Percentiles rank a stretch among this genome's conserved stretches.
phyloP scores from a whole-genome alignment of 805 yeast genomes.

The Naumovozyma baii region DNA sequence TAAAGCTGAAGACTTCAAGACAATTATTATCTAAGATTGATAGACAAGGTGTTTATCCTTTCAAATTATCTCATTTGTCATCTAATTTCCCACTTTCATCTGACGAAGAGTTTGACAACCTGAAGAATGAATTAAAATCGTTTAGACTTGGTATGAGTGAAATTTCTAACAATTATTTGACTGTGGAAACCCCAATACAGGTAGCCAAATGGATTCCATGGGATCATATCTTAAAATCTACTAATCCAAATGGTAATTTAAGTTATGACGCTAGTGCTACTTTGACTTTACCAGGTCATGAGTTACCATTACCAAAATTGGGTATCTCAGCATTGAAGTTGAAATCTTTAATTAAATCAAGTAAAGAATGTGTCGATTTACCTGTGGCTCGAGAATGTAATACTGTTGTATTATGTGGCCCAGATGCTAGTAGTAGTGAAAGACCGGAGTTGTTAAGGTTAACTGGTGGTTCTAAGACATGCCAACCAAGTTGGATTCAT shows the following conservation, averaged over 20 bases:
- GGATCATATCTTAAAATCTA: conserved; percentile 48
- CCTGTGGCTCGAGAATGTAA: conserved; percentile 70
- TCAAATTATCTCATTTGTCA: conserved; percentile 70
- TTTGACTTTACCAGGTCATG: conserved; percentile 54
- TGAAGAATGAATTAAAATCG: conserved; percentile 48
- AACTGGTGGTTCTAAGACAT: conserved; percentile 65
- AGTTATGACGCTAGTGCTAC: conserved; percentile 58
- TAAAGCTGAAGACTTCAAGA: conserved; percentile 69
- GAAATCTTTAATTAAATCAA: conserved; percentile 46
- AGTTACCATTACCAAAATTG: conserved; percentile 63
- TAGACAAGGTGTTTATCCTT: conserved; percentile 79
- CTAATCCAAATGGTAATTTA: conserved; percentile 57
- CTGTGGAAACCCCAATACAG: conserved; percentile 64
- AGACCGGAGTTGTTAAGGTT: conserved; percentile 59
- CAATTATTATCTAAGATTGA: conserved; percentile 62
- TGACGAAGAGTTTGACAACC: conserved; percentile 26
- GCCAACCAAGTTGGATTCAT: conserved; percentile 81
- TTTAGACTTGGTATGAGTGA: conserved; percentile 72
- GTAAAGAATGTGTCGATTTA: conserved; percentile 37
- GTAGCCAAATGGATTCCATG: conserved; percentile 67
- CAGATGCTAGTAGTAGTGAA: conserved; percentile 32
- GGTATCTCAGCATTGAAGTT: conserved; percentile 63
- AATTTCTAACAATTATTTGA: conserved; percentile 67
- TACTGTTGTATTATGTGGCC: conserved; percentile 55
- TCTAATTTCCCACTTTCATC: conserved; percentile 49